These are phyloP conservation scores for Endotrypanum monterogeii DNA, from an alignment of 208 protist genomes.

Conservation along the genomic window DNA sequence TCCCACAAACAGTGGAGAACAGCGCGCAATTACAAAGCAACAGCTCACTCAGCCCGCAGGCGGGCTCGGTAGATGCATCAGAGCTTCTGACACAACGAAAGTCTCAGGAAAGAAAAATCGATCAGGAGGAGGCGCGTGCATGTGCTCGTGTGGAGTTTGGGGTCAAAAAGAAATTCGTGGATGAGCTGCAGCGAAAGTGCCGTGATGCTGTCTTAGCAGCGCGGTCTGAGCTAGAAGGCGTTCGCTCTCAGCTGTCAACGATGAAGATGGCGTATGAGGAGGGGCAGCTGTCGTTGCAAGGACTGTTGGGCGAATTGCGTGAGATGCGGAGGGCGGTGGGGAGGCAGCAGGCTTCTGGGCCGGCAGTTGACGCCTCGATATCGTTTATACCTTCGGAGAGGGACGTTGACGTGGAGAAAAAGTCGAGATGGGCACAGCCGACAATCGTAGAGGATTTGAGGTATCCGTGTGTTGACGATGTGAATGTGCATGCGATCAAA, in stretches of 20 bases:
- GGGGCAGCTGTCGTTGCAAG: slow-evolving; percentile 11
- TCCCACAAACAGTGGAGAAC: neutral
- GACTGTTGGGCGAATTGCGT: slow-evolving; percentile 13
- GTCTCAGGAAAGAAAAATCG: neutral
- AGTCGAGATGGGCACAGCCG: slow-evolving; percentile 19
- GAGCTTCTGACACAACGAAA: neutral
- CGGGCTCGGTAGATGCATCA: neutral
- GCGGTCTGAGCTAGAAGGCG: slow-evolving; percentile 9
- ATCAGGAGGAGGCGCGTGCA: neutral
- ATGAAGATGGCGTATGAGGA: slow-evolving; percentile 9
- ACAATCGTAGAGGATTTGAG: slow-evolving; percentile 10
- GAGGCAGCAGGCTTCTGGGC: neutral
- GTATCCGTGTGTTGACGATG: neutral
- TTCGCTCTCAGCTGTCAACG: slow-evolving; percentile 6
- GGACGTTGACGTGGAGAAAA: neutral
- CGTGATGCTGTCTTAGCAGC: neutral
- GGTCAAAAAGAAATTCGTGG: neutral
- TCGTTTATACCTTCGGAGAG: neutral
- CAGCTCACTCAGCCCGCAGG: neutral
- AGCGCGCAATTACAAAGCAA: neutral
- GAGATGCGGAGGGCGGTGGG: neutral
- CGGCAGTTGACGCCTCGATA: neutral
- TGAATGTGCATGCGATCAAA: slow-evolving; percentile 6
- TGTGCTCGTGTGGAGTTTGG: neutral
- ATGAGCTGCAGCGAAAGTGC: slow-evolving; percentile 3